phyloP scores from a whole-genome alignment of 768 basidiomycete genomes.

The Nevesoporus exiguus region DNA sequence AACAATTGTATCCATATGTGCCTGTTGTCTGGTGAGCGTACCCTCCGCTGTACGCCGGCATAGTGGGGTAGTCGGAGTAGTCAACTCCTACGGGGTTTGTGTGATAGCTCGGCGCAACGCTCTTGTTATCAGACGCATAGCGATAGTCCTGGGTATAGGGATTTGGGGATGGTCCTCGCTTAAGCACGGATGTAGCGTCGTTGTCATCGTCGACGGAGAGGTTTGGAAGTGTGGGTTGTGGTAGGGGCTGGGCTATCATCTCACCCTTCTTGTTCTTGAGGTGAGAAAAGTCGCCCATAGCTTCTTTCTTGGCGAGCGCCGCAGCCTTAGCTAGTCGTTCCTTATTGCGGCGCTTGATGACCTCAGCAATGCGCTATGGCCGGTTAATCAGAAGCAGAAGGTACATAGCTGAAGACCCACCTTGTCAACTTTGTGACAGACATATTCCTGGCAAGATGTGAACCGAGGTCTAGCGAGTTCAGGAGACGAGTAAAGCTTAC shows the following conservation, averaged over 20 bases:
- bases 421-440: conserved; percentile 99
- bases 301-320: conserved; percentile 85
- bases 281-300: conserved; percentile 85
- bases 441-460: conserved; percentile 68
- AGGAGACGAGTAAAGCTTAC: conserved; percentile 33
- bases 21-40: conserved; percentile 56
- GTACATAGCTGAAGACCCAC: conserved; percentile 36
- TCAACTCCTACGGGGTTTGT: conserved; percentile 41
- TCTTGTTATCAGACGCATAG: conserved; percentile 49
- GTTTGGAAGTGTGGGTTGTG: conserved; percentile 93
- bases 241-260: conserved; percentile 71
- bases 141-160: conserved; percentile 55
- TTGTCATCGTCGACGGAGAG: conserved; percentile 78
- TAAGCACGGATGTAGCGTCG: conserved; percentile 53
- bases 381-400: conserved; percentile 11
- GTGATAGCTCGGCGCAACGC: conserved; percentile 34
- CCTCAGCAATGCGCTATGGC: conserved; percentile 79
- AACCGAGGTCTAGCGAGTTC: not conserved
- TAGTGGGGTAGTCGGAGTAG: conserved; percentile 55
- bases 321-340: conserved; percentile 80
- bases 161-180: conserved; percentile 54
- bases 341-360: conserved; percentile 89
- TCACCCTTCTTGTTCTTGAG: conserved; percentile 93
- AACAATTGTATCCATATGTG: conserved; percentile 55
- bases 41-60: conserved; percentile 71